Evolutionary conservation across 2,329 filamentous ascomycete genomes (phyloP), one percentile per base, ranked within the genome.

Genomic region (Neofusicoccum sp.): DNA sequence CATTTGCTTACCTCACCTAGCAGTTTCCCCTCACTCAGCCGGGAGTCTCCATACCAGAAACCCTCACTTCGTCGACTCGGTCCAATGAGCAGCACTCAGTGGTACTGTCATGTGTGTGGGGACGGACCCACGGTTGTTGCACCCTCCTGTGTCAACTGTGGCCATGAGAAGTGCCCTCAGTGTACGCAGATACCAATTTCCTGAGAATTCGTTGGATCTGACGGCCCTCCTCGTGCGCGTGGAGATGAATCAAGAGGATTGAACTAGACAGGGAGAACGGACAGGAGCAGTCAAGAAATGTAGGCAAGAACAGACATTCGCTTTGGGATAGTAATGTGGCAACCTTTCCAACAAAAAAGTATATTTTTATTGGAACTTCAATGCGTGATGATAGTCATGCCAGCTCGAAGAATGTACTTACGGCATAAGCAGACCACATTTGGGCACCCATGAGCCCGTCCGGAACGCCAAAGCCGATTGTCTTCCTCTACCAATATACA

Each of bases 101-200:
- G 54, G 54, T 58, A 58, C 16, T 58, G 54, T 14, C 47, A 41
- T 28, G 1, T 1, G 6, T 58, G 54, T 47, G 30, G 54, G 7
- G 54, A 58, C n/a, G 54, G 54, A 3, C 54, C 54, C 14, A 45
- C 47, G 41, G 41, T 58, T 33, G 54, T 58, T 16, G 54, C 54
- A n/a, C 54, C 54, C 7, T 9, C 54, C 9, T 58, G 54, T 20
- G 33, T 38, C 6, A 28, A 9, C 31, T 58, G 54, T 31, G 54
- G 54, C 30, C 54, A 58, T 36, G 14, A 6, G 5, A 45, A 47
- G 28, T 58, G 54, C 31, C 20, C 4, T 31, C n/a, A 28, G 7
- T 58, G 54, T 31, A 4, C 41, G 1, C 41, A 58, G 43, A 33
- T 7, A 6, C 6, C 26, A 24, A 24, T 24, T 20, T 0, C 24